Conservation (phyloP, 164 flowering plant genomes). For the Annona squamosa region DNA sequence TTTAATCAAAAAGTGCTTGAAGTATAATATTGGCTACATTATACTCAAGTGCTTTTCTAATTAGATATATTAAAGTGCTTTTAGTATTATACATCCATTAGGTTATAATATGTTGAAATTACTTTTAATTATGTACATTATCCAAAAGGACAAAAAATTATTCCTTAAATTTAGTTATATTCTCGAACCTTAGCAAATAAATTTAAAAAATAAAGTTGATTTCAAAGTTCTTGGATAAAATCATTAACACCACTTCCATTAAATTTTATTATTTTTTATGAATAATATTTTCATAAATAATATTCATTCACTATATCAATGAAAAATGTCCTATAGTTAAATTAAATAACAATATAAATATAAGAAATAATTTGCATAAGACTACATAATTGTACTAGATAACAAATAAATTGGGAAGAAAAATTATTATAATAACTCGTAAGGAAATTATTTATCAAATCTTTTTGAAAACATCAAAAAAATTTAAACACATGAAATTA, state of each 20-base stretch:
- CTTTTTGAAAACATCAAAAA: too few relatives aligned
- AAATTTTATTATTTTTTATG: too few relatives aligned
- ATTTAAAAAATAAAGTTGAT: background rate
- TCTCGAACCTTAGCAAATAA: background rate
- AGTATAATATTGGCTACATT: background rate
- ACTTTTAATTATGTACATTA: too few relatives aligned
- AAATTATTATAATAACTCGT: background rate
- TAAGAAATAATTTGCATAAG: background rate
- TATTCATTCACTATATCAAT: background rate
- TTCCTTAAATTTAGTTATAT: background rate
- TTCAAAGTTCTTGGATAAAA: too few relatives aligned
- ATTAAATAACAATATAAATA: background rate
- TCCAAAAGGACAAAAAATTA: too few relatives aligned
- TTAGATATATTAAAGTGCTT: too few relatives aligned
- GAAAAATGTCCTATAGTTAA: too few relatives aligned
- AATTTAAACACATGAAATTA: too few relatives aligned
- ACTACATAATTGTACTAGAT: background rate
- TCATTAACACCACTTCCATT: too few relatives aligned
- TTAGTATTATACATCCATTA: too few relatives aligned
- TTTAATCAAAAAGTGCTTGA: background rate
- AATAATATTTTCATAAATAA: too few relatives aligned
- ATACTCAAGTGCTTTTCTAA: background rate
- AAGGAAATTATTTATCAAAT: background rate
- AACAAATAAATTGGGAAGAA: background rate
- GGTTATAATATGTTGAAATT: too few relatives aligned